A percentile compares a stretch with the other conserved stretches of the same genome.
phyloP scores from a whole-genome alignment of 345 rosid genomes.

The Heritiera littoralis region DNA sequence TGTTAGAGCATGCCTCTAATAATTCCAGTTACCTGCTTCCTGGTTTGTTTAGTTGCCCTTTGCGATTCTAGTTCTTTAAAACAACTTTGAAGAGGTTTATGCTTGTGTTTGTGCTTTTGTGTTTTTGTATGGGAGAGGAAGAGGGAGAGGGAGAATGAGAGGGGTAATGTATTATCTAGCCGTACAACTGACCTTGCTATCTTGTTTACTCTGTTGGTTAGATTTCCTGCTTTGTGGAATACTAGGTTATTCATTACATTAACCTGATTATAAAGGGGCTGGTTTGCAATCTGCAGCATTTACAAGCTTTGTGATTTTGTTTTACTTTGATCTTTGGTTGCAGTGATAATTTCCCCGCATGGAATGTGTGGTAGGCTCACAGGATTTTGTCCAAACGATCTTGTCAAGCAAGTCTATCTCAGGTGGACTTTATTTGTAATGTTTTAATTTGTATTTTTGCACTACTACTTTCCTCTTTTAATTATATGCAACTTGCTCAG shows the following conservation, averaged over 20 bases:
- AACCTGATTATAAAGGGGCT: background rate
- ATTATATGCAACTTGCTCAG: background rate
- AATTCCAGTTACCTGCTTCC: conserved; percentile 69
- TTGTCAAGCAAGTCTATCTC: conserved; percentile 89
- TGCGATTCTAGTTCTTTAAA: conserved; percentile 7
- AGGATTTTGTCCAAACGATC: conserved; percentile 88
- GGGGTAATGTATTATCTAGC: background rate
- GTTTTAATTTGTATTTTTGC: background rate
- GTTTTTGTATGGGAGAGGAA: background rate
- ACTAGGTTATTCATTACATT: conserved; percentile 14
- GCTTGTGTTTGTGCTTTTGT: background rate
- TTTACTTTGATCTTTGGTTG: conserved; percentile 30
- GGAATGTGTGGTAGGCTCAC: conserved; percentile 94
- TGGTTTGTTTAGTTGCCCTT: conserved; percentile 51
- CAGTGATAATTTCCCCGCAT: conserved; percentile 96
- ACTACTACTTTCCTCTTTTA: background rate
- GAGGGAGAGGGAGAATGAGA: background rate
- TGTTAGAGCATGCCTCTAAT: conserved; percentile 55
- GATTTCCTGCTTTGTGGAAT: conserved; percentile 5
- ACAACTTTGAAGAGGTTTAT: background rate
- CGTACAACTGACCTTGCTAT: background rate
- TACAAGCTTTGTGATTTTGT: conserved; percentile 28
- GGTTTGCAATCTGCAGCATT: conserved; percentile 20
- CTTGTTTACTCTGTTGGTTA: background rate
- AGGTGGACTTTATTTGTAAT: conserved; percentile 44